Evolutionary conservation across 768 basidiomycete genomes (phyloP).

Genomic region (Phylloporus scabripes): DNA sequence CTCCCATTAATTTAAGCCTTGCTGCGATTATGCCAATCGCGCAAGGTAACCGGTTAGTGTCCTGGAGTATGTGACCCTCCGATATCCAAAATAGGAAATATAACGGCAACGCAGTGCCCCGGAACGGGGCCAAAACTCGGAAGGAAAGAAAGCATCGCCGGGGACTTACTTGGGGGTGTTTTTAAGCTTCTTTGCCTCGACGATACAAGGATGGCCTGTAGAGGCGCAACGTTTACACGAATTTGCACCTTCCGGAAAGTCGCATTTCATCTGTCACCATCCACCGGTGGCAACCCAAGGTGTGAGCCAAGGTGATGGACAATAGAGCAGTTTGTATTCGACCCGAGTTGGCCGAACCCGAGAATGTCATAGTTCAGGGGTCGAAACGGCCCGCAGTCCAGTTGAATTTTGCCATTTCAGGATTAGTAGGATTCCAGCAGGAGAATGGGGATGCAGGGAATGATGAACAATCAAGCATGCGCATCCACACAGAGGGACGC

Average conservation of each 20-base stretch:
- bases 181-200: constrained; percentile 76
- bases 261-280: constrained; percentile 72
- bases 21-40: constrained; percentile 8
- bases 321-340: background rate
- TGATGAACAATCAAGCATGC: constrained; percentile 1
- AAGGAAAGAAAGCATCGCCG: constrained; percentile 12
- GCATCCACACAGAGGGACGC: background rate
- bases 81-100: constrained; percentile 21
- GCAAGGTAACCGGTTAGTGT: constrained; percentile 7
- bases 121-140: constrained; percentile 4
- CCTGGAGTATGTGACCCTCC: constrained; percentile 19
- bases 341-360: constrained; percentile 1
- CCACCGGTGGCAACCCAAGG: constrained; percentile 9
- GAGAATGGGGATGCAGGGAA: constrained; percentile 2
- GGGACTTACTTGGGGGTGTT: constrained; percentile 74
- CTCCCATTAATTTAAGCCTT: constrained; percentile 11
- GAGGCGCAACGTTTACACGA: constrained; percentile 75
- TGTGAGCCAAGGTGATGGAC: constrained; percentile 10
- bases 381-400: constrained; percentile 2
- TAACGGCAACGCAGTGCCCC: constrained; percentile 25
- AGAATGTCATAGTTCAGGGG: constrained; percentile 8
- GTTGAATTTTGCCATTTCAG: constrained; percentile 9
- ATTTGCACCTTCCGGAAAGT: constrained; percentile 64
- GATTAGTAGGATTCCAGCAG: constrained; percentile 1
- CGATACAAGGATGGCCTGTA: constrained; percentile 72